These are phyloP conservation scores for Chrysopogon serrulatus DNA, from an alignment of 176 grass and related monocot species.

Conservation along the genomic window DNA sequence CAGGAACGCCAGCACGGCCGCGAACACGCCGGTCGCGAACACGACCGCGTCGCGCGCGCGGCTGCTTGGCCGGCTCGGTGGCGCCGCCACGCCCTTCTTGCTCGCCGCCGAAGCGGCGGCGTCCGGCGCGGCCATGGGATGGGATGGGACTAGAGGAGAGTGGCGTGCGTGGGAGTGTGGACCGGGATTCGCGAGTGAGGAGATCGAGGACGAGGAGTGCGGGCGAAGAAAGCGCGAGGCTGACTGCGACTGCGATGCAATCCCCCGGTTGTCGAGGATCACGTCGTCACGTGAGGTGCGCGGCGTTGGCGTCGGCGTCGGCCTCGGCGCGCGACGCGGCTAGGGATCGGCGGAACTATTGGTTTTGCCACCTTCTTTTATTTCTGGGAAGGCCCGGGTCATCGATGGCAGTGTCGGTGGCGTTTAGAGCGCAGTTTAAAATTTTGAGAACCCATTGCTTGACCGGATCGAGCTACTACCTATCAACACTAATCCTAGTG, in stretches of 20 bases:
- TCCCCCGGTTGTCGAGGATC: too few species aligned
- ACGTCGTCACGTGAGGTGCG: neutral
- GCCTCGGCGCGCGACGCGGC: neutral
- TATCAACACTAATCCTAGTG: too few species aligned
- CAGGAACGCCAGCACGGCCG: slow-evolving; percentile 40
- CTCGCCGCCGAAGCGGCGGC: neutral
- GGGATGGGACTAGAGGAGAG: neutral
- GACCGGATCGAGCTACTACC: too few species aligned
- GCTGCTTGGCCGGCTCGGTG: neutral
- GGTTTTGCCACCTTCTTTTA: neutral
- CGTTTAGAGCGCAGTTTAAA: neutral
- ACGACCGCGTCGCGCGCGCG: slow-evolving; percentile 37
- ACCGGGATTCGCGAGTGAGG: neutral
- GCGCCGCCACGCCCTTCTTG: neutral
- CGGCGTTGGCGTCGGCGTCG: neutral
- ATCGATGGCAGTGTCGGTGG: neutral
- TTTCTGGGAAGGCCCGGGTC: neutral
- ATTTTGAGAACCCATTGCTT: too few species aligned
- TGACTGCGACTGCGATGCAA: neutral
- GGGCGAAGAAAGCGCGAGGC: neutral
- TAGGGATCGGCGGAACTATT: neutral
- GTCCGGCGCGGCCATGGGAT: slow-evolving; percentile 19
- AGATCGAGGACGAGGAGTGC: neutral
- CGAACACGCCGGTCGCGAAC: slow-evolving; percentile 52
- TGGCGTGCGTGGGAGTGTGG: neutral